A percentile compares a stretch with the other conserved stretches of the same genome.
Conservation (phyloP, 164 flowering plant species). For the Magnolia sinica region DNA sequence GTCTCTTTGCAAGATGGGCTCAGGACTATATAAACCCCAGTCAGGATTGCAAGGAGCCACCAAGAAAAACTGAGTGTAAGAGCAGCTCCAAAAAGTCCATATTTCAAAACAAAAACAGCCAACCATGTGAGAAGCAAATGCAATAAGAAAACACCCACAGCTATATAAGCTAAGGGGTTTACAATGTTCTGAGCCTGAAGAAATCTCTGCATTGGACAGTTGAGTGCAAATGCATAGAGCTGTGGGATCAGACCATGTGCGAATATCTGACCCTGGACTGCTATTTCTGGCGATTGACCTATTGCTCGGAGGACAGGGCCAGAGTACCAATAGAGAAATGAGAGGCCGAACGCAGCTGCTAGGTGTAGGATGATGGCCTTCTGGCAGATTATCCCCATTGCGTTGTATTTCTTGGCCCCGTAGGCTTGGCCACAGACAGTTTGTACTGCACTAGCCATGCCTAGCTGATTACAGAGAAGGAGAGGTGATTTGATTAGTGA, state of each 20-base stretch:
- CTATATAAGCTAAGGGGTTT: constrained; percentile 67
- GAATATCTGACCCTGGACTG: constrained; percentile 56
- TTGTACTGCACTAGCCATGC: constrained; percentile 89
- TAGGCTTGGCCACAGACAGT: constrained; percentile 82
- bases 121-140: constrained; percentile 56
- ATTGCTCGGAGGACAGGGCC: constrained; percentile 48
- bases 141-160: constrained; percentile 53
- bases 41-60: constrained; percentile 60
- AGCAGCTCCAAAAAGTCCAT: constrained; percentile 72
- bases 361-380: constrained; percentile 61
- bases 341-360: constrained; percentile 58
- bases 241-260: constrained; percentile 70
- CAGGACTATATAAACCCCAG: constrained; percentile 46
- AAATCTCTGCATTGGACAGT: constrained; percentile 80
- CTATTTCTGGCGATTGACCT: constrained; percentile 51
- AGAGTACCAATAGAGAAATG: constrained; percentile 65
- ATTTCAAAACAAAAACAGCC: constrained; percentile 45
- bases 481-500: background rate
- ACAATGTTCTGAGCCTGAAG: constrained; percentile 81
- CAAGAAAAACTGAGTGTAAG: constrained; percentile 67
- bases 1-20: constrained; percentile 63
- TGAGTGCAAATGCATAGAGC: constrained; percentile 61
- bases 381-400: constrained; percentile 70
- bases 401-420: constrained; percentile 52
- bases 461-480: constrained; percentile 40